Base-by-base conservation (phyloP, 2,329 filamentous ascomycete species). In the Botrytis porri region DNA sequence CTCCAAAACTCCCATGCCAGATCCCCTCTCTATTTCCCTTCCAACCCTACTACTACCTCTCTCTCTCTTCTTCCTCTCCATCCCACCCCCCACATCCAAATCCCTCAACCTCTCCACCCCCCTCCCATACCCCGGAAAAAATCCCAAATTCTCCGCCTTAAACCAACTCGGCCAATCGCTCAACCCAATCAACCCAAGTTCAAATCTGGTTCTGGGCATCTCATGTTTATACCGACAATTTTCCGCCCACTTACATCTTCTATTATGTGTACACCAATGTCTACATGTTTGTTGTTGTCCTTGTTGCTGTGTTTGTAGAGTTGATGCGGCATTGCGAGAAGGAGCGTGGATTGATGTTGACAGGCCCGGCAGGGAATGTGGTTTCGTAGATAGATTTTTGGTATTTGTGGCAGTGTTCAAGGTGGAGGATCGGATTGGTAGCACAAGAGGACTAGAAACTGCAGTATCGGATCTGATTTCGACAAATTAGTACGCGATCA, bases 241-340 rank as follows among this genome's bases (percentile, higher is more conserved):
- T 10, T 73, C 67, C 5, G 83, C 84, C 80, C 82, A 87, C 76
- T 81, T 83, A 79, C 86, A 88, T 20, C 79, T 82, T 10, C 86
- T 86, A 59, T 83, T 80, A 69, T 82, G 81, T 10, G 57, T 62
- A 78, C 85, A 86, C 85, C 85, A 88, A 78, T 85, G 81, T 20
- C 83, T 82, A 78, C 86, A 87, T 20, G 57, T 51, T 29, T 70
- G 69, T 22, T 63, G 64, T 8, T 39, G 64, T 14, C 45, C 35
- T 51, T 54, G 63, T 16, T 51, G 64, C 25, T 66, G 45, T n/a
- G 5, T n/a, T 20, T 25, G 25, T 20, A 32, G 10, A 8, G 32
- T 20, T 4, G 39, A 54, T 8, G 9, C 22, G 16, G 39, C 3
- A 5, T 18, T 59, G 22, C 22, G 45, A 9, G 45, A 51, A 22